Base-by-base conservation (phyloP, 345 rosid genomes). In the Lepidium aucheri region DNA sequence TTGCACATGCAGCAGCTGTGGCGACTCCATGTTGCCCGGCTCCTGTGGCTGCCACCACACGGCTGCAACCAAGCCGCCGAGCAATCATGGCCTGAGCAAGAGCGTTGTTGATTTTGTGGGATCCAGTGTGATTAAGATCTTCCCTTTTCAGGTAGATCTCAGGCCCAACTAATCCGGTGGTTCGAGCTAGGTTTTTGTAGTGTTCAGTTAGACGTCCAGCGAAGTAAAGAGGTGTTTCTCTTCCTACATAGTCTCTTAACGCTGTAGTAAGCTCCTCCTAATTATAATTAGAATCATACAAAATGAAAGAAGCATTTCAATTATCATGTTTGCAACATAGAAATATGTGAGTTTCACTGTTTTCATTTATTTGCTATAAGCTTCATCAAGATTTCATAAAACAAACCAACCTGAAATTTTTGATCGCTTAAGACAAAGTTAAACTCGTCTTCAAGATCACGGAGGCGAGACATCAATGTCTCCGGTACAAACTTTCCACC, bases 21-120 rank as follows among this genome's bases (percentile, higher is more conserved):
- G 98, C 97, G n/a, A 92, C 80, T 0, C 97, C 95, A 9, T 92
- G 97, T 40, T 84, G 97, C 1, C 98, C 98, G 3, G 97, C 85
- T 4, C 98, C 98, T 0, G 98, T 89, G 15, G 90, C 97, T 0
- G 85, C 80, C 46, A 89, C 78, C 6, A 92, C 76, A 34, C 14
- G 61, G 47, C 17, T 79, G 47, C 81, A 69, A 13, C 93, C 98
- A 78, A 92, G 73, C 28, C 90, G 84, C 62, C 84, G 82, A 52
- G 98, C 95, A 6, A 92, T 77, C 88, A 92, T 85, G 0, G 90
- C 91, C 64, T 89, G 98, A 5, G 82, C 97, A 1, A 89, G 71
- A n/a, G 98, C 90, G 52, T 92, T 92, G 68, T 92, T 92, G 59
- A 86, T 82, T 77, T 87, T 89, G 73, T 92, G 95, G 5, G 98